Conservation (phyloP, 2,329 filamentous ascomycete species). For the Beauveria pseudobassiana region DNA sequence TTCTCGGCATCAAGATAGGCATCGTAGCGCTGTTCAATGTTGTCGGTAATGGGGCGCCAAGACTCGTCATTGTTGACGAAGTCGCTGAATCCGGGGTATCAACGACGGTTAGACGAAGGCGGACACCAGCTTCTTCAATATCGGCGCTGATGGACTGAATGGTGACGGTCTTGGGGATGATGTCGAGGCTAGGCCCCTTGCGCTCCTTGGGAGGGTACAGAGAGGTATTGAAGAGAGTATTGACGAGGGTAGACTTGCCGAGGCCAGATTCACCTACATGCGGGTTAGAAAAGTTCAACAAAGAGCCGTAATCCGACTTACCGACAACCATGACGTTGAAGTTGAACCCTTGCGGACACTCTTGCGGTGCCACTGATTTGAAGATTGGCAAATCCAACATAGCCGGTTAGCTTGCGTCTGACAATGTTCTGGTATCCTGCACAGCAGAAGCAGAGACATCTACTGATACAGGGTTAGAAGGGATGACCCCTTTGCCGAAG, state of each 20-base stretch:
- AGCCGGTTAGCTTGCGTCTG: conserved; percentile 94
- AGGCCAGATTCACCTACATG: conserved; percentile 88
- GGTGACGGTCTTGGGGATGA: conserved; percentile 94
- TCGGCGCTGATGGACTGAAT: conserved; percentile 94
- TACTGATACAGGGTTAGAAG: conserved; percentile 28
- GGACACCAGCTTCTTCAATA: conserved; percentile 97
- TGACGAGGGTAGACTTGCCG: conserved; percentile 97
- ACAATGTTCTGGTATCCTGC: conserved; percentile 88
- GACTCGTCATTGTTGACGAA: conserved; percentile 99
- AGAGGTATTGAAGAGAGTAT: conserved; percentile 99
- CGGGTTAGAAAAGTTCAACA: conserved; percentile 6
- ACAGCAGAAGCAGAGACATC: conserved; percentile 33
- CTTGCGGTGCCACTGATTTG: conserved; percentile 99
- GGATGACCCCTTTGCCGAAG: conserved; percentile 23
- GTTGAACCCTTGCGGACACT: conserved; percentile 99
- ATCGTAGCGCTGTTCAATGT: conserved; percentile 98
- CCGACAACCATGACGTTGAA: conserved; percentile 99
- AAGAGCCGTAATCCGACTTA: conserved; percentile 41
- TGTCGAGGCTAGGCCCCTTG: conserved; percentile 93
- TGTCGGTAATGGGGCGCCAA: conserved; percentile 97
- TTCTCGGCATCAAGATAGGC: conserved; percentile 98
- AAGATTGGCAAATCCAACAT: conserved; percentile 96
- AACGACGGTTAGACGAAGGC: conserved; percentile 90
- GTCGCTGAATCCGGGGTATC: conserved; percentile 96
- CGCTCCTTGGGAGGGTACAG: conserved; percentile 98